Conservation (phyloP, 192 early-diverging fungal species). For the Bifiguratus adelaidae region DNA sequence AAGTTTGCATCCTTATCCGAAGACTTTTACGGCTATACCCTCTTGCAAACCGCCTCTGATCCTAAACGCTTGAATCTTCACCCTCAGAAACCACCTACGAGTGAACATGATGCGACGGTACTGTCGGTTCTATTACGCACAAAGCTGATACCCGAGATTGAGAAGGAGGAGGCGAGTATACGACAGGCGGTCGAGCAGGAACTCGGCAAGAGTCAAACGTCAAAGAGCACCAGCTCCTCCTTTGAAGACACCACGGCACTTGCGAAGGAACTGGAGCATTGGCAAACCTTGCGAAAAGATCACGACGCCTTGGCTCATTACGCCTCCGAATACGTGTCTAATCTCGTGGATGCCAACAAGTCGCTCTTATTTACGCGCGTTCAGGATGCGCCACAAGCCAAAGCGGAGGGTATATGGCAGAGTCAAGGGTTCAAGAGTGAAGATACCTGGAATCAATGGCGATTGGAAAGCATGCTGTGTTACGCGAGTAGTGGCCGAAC, state of each 20-base stretch:
- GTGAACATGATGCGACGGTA: constrained; percentile 21
- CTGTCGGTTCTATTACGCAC: constrained; percentile 19
- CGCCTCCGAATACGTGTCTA: constrained; percentile 1
- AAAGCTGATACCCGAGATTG: constrained; percentile 28
- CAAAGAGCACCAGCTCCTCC: neutral
- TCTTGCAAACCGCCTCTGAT: constrained; percentile 7
- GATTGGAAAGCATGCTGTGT: constrained; percentile 22
- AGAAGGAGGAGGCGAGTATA: constrained; percentile 16
- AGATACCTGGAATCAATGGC: constrained; percentile 15
- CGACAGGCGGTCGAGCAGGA: constrained; percentile 9
- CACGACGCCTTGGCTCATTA: constrained; percentile 17
- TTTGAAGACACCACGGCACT: constrained; percentile 10
- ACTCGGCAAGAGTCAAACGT: neutral
- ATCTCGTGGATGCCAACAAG: constrained; percentile 7
- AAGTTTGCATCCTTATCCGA: constrained; percentile 24
- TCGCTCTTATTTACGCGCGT: constrained; percentile 4
- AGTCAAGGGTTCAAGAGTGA: constrained; percentile 16
- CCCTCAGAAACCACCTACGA: constrained; percentile 16
- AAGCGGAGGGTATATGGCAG: constrained; percentile 11
- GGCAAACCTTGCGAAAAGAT: constrained; percentile 6
- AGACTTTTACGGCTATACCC: constrained; percentile 18
- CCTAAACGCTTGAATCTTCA: constrained; percentile 20
- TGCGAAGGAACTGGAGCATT: constrained; percentile 5
- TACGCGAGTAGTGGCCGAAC: constrained; percentile 21
- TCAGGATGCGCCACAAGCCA: constrained; percentile 1